A percentile compares a stretch with the other conserved stretches of the same genome.
Evolutionary conservation across 2,329 filamentous ascomycete species (phyloP).

Genomic region (Aquanectria penicillioides): DNA sequence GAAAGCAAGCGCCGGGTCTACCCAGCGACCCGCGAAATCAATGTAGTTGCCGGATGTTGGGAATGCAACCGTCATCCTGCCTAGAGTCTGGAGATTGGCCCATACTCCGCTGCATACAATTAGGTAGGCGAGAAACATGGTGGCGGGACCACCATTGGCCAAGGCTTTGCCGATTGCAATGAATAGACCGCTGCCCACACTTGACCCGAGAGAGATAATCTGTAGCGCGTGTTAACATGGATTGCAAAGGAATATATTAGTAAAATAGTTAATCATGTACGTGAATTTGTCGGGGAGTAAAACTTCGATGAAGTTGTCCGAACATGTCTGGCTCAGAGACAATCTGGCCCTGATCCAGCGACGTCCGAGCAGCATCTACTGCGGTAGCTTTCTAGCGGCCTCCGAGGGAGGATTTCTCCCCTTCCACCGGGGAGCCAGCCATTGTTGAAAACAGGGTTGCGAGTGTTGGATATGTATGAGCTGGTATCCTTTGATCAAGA

Average conservation of each 20-base stretch:
- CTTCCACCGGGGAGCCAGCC: background rate
- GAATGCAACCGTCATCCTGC: slow-evolving; percentile 16
- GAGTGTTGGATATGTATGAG: background rate
- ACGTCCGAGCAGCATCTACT: background rate
- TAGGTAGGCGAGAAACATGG: slow-evolving; percentile 15
- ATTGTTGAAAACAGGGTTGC: background rate
- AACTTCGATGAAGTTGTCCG: slow-evolving; percentile 34
- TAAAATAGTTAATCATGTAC: no score
- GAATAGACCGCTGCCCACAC: slow-evolving; percentile 19
- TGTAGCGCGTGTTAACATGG: background rate
- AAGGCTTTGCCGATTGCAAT: slow-evolving; percentile 20
- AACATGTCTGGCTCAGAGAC: background rate
- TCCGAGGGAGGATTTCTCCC: background rate
- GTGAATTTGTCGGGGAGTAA: slow-evolving; percentile 32
- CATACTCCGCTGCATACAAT: slow-evolving; percentile 15
- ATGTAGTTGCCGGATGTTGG: slow-evolving; percentile 17
- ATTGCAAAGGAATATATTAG: background rate
- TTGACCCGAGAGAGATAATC: slow-evolving; percentile 19
- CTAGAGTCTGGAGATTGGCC: slow-evolving; percentile 11
- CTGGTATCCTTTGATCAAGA: background rate
- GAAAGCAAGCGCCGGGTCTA: slow-evolving; percentile 21
- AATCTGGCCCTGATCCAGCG: slow-evolving; percentile 10
- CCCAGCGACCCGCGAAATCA: slow-evolving; percentile 15
- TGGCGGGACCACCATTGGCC: slow-evolving; percentile 9
- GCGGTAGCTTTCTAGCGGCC: background rate